Percentiles rank a stretch among this genome's conserved stretches.
Conservation (phyloP, 2,329 filamentous ascomycete genomes). For the Cladosporium oxysporum region DNA sequence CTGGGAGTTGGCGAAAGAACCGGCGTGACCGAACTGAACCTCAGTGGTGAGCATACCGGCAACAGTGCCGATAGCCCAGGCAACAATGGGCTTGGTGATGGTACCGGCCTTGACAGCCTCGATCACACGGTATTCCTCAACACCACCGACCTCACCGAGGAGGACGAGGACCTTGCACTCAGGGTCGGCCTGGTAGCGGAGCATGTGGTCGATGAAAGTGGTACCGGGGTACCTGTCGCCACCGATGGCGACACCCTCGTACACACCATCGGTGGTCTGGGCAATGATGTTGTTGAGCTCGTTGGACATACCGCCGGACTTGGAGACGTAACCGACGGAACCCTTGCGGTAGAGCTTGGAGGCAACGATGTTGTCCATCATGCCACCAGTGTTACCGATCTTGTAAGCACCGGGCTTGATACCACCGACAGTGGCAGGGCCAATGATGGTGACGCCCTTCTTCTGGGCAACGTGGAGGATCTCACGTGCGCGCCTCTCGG, state of each 20-base stretch:
- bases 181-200: slow-evolving; percentile 94
- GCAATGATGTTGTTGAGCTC: slow-evolving; percentile 99
- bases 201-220: slow-evolving; percentile 97
- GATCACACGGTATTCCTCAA: slow-evolving; percentile 99
- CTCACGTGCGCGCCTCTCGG: slow-evolving; percentile 97
- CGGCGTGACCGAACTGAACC: slow-evolving; percentile 98
- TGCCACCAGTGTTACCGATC: slow-evolving; percentile 99
- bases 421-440: slow-evolving; percentile 95
- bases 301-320: slow-evolving; percentile 99
- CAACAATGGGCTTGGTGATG: slow-evolving; percentile 98
- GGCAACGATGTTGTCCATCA: slow-evolving; percentile 99
- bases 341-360: slow-evolving; percentile 99
- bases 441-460: slow-evolving; percentile 99
- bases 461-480: slow-evolving; percentile 95
- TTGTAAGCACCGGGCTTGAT: slow-evolving; percentile 99
- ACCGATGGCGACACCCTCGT: slow-evolving; percentile 98
- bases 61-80: slow-evolving; percentile 99
- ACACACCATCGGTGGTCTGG: slow-evolving; percentile 94
- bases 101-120: slow-evolving; percentile 91
- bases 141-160: slow-evolving; percentile 97
- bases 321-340: slow-evolving; percentile 98
- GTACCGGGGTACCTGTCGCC: slow-evolving; percentile 98
- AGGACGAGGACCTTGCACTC: slow-evolving; percentile 96
- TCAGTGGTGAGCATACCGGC: slow-evolving; percentile 99
- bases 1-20: slow-evolving; percentile 98